Evolutionary conservation across 768 basidiomycete species (phyloP).

Genomic region (Lyophyllum shimeji): DNA sequence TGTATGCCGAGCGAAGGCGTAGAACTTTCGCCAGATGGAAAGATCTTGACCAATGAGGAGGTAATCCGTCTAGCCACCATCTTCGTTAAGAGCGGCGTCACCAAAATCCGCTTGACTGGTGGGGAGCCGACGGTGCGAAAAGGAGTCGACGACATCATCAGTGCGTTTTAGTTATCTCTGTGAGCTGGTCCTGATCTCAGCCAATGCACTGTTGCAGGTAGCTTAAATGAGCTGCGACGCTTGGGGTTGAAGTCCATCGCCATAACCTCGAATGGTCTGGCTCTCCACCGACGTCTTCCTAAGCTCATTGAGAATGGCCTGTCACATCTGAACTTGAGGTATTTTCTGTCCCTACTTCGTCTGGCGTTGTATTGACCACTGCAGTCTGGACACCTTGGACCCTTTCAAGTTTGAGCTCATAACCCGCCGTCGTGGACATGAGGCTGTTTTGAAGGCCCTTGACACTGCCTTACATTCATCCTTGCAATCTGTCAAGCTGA

Average conservation of each 20-base stretch:
- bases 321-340: conserved; percentile 75
- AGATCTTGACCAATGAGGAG: conserved; percentile 77
- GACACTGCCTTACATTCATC: conserved; percentile 57
- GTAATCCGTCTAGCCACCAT: conserved; percentile 69
- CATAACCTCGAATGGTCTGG: conserved; percentile 85
- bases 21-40: conserved; percentile 64
- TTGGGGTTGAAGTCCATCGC: conserved; percentile 72
- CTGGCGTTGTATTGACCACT: background rate
- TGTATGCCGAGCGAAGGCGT: conserved; percentile 88
- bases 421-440: conserved; percentile 76
- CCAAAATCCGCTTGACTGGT: conserved; percentile 85
- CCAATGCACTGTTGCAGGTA: conserved; percentile 37
- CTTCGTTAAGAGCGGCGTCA: conserved; percentile 81
- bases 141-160: conserved; percentile 67
- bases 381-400: conserved; percentile 81
- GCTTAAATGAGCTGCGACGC: conserved; percentile 58
- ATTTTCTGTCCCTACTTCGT: background rate
- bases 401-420: conserved; percentile 88
- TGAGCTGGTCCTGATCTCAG: background rate
- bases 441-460: conserved; percentile 69
- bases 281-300: conserved; percentile 71
- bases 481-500: conserved; percentile 71
- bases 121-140: conserved; percentile 87
- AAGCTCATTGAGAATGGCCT: conserved; percentile 68
- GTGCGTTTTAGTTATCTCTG: conserved; percentile 35